A percentile compares a stretch with the other conserved stretches of the same genome.
Evolutionary conservation across 805 yeast genomes (phyloP).

Genomic region (Pichia kluyveri): DNA sequence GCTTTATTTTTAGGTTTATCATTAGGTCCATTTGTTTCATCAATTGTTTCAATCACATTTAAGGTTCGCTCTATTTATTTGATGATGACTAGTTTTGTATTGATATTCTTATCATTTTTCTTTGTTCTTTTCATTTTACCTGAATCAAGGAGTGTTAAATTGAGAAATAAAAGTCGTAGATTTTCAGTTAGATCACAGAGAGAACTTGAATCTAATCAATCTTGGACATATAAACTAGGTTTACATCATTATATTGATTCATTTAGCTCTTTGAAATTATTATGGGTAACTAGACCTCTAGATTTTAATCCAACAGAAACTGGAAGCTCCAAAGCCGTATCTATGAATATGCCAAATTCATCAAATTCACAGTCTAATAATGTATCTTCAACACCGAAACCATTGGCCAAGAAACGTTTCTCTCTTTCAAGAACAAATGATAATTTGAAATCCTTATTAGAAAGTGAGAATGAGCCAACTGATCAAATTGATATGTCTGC

Average conservation of each 20-base stretch:
- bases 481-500: slow-evolving; percentile 22
- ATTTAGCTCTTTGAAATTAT: slow-evolving; percentile 28
- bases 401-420: no score
- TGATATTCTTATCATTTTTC: slow-evolving; percentile 27
- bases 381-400: no score
- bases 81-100: slow-evolving; percentile 20
- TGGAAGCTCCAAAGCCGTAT: background rate
- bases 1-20: slow-evolving; percentile 52
- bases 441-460: background rate
- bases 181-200: slow-evolving; percentile 8
- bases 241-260: slow-evolving; percentile 8
- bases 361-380: no score
- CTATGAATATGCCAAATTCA: background rate
- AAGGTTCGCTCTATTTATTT: slow-evolving; percentile 23
- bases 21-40: slow-evolving; percentile 55
- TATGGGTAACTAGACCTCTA: slow-evolving; percentile 39
- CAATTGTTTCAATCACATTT: slow-evolving; percentile 20
- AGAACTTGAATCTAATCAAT: background rate
- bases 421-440: background rate
- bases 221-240: slow-evolving; percentile 6
- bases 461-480: background rate
- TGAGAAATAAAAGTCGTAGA: slow-evolving; percentile 43
- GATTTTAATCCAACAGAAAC: slow-evolving; percentile 11
- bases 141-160: slow-evolving; percentile 54
- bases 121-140: slow-evolving; percentile 35